Evolutionary conservation across 345 rosid species (phyloP), one percentile per base, ranked within the genome.

Genomic region (Linum trigynum): DNA sequence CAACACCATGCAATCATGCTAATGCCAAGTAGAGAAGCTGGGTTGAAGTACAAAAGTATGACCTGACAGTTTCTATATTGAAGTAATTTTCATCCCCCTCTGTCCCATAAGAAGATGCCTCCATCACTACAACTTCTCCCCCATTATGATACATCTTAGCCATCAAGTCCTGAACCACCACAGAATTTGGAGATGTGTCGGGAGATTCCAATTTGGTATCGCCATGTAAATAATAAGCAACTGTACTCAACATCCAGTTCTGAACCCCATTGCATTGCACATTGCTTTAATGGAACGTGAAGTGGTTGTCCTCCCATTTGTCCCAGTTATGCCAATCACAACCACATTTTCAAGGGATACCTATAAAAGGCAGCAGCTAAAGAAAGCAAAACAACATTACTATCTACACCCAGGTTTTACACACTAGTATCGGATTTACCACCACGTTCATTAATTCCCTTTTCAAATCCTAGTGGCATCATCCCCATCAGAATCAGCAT

Each of bases 61-160:
- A n/a, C n/a, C n/a, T n/a, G n/a, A n/a, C n/a, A n/a, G n/a, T n/a
- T n/a, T n/a, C n/a, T n/a, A n/a, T n/a, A n/a, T n/a, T n/a, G n/a
- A n/a, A n/a, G n/a, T n/a, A n/a, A n/a, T n/a, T n/a, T n/a, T n/a
- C n/a, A n/a, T n/a, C n/a, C n/a, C n/a, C 74, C 98, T 80, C 72
- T 89, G 90, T 2, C 50, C 78, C 88, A 55, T 85, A 82, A 55
- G 90, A 83, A 77, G 96, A 85, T 55, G 91, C 84, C 82, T 90
- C 98, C 91, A 90, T 82, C 55, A 90, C 94, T 60, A 85, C 78
- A 35, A 94, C 84, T 77, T 92, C 98, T 55, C 90, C 86, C 68
- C 97, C 97, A 64, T 90, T 92, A 70, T 85, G 86, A 58, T 87
- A 76, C 97, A 92, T 90, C 86, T 88, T 92, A 63, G 97, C 98